Base-by-base conservation (phyloP, 176 grass and related monocot genomes). In the Cenchrus americanus region DNA sequence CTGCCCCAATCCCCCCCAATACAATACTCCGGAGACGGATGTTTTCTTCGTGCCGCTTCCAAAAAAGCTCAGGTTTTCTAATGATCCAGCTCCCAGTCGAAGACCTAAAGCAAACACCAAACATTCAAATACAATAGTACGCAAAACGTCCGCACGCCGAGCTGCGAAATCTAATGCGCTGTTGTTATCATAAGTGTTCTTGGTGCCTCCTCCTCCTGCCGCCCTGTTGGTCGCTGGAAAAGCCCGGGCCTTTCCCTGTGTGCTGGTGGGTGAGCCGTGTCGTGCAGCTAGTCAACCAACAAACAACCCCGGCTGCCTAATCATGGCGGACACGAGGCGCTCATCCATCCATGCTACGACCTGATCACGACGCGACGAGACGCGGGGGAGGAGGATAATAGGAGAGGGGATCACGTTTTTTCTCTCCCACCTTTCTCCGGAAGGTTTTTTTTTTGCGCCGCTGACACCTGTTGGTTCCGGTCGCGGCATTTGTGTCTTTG, bases 291-390 rank as follows among this genome's bases (percentile, higher is more conserved):
- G 88, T 90, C 83, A 37, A 37, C 78, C 43, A 83, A 82, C 79
- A 80, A 69, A 79, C 61, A 43, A 53, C 27, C 13, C 10, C 63
- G 4, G 87, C 62, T 61, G 86, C 66, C 22, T 15, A 21, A 73
- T 72, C 21, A 71, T 23, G 2, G 49, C 32, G 50, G 74, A 79
- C 88, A 90, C 67, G 84, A 61, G 84, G 88, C 84, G 19, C 71
- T 65, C 51, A 15, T 76, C 62, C 46, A 12, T 43, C 60, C 53
- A 48, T 37, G 73, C 66, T 22, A 21, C 57, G 78, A 78, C 71
- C 66, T 15, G 69, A 72, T 14, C 44, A 26, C 11, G 66, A 69
- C 66, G 22, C 2, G 37, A 13, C 34, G 46, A 57, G 41, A 50
- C 34, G 6, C 15, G 9, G 22, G 15, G n/a, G 10, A 21, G 3